A percentile compares a stretch with the other conserved stretches of the same genome.
Conservation (phyloP, 2,329 filamentous ascomycete genomes). For the Arthrinium phaeospermum region DNA sequence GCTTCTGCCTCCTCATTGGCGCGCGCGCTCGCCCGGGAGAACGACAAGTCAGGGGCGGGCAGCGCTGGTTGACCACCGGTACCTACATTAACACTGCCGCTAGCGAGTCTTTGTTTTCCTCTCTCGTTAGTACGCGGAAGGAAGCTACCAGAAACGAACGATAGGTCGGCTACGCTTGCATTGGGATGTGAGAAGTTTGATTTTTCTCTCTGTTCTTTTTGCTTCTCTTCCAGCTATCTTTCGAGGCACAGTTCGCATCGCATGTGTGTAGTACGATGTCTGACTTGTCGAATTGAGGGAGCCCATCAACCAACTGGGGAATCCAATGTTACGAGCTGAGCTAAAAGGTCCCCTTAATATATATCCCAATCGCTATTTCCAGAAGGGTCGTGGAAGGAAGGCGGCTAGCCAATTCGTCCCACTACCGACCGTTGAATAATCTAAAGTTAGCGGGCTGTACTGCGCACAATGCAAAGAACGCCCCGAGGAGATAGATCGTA, state of each 20-base stretch:
- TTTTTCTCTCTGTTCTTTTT: not conserved
- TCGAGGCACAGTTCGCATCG: not conserved
- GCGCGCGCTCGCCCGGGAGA: not conserved
- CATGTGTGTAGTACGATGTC: not conserved
- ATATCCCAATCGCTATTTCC: not conserved
- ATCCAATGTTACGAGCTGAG: not conserved
- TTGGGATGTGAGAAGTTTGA: not conserved
- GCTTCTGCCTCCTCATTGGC: constrained; percentile 17
- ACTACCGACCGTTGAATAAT: constrained; percentile 13
- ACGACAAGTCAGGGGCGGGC: constrained; percentile 10
- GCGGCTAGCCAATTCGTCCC: not conserved
- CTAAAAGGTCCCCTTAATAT: constrained; percentile 2
- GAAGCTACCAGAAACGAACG: not conserved
- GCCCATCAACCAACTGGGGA: not conserved
- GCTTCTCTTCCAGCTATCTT: not conserved
- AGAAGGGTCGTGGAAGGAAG: not conserved
- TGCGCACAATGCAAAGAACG: not conserved
- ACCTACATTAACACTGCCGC: constrained; percentile 10
- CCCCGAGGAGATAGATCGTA: not conserved
- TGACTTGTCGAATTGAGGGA: not conserved
- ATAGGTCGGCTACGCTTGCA: not conserved
- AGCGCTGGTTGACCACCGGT: not conserved
- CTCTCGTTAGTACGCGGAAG: not conserved
- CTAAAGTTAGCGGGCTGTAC: not conserved
- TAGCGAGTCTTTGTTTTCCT: not conserved